Evolutionary conservation across 495 filamentous ascomycete species (phyloP).

Genomic region (Aspergillus mulundensis): DNA sequence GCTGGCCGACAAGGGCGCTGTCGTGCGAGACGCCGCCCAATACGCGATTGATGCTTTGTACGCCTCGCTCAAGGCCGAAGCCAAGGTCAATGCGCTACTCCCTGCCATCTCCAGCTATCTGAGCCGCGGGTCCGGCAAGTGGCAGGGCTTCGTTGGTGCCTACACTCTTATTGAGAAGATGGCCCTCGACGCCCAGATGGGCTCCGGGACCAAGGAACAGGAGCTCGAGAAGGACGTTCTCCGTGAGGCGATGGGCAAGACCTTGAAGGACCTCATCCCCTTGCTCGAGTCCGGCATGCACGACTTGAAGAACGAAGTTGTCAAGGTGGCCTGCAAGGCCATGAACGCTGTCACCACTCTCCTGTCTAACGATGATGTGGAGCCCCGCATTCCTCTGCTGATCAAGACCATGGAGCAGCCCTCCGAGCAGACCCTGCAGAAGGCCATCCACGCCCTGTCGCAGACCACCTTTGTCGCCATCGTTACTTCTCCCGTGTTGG

Average conservation of each 20-base stretch:
- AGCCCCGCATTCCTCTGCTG: constrained; percentile 85
- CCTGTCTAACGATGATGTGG: constrained; percentile 94
- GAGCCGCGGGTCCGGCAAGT: constrained; percentile 77
- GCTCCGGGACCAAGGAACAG: constrained; percentile 71
- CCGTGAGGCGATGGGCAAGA: constrained; percentile 86
- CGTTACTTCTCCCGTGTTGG: constrained; percentile 95
- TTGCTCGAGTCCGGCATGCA: constrained; percentile 93
- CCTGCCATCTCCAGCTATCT: constrained; percentile 71
- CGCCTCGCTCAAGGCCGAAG: constrained; percentile 70
- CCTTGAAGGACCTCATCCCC: constrained; percentile 85
- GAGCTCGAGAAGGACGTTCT: constrained; percentile 81
- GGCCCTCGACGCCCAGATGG: constrained; percentile 88
- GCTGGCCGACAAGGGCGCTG: constrained; percentile 81
- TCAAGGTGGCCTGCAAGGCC: constrained; percentile 82
- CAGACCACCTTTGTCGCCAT: constrained; percentile 98
- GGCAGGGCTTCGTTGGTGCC: constrained; percentile 90
- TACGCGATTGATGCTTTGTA: constrained; percentile 93
- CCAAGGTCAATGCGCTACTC: constrained; percentile 72
- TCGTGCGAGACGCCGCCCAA: constrained; percentile 86
- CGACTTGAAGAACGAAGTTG: constrained; percentile 87
- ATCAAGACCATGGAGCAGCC: constrained; percentile 95
- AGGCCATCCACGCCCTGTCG: constrained; percentile 93
- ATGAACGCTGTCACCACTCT: constrained; percentile 89
- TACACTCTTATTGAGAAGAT: constrained; percentile 78
- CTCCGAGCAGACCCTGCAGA: constrained; percentile 79